Base-by-base conservation (phyloP, 208 protist species). In the Acanthamoeba quina region DNA sequence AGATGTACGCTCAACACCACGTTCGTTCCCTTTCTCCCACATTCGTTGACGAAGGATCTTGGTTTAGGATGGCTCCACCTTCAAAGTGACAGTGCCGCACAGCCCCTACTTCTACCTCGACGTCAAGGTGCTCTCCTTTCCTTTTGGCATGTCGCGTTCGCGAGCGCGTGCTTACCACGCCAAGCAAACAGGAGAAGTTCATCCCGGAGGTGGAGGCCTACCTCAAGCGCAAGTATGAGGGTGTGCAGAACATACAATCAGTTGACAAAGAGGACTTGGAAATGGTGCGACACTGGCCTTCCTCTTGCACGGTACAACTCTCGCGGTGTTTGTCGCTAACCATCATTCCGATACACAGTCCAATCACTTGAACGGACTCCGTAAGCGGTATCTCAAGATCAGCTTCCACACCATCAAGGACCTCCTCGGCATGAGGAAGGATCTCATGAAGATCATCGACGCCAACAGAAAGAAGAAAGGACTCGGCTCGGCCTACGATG, bases 351-450 rank as follows among this genome's bases (percentile, higher is more conserved):
- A 10, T n/a, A 17, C 31, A 64, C 83, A 98, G 95, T 88, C 95
- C 13, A 99, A 99, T 94, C 99, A 99, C 96, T 96, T 99, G 26
- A 98, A 98, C 60, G 99, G 99, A 0, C 93, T 99, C 7, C 98
- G 97, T 92, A 97, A 97, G 21, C 85, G 96, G 24, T 99, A 98
- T 94, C 68, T 99, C 7, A 99, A 99, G 95, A 95, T 99, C 17
- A 92, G 86, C 3, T 99, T 99, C 95, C 78, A 92, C 49, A 99
- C 99, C 92, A 98, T 99, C 78, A 95, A 98, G 31, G 97, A 99
- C 74, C 96, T 99, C 11, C 97, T 98, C 26, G 90, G 91, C 15
- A 98, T 99, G 82, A 97, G 99, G 29, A 95, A 96, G 34, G 90
- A 96, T 24, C 41, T 97, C 26, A 37, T 94, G 7, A 90, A 93